Conservation (phyloP, 345 rosid species). For the Lepidium africanum region DNA sequence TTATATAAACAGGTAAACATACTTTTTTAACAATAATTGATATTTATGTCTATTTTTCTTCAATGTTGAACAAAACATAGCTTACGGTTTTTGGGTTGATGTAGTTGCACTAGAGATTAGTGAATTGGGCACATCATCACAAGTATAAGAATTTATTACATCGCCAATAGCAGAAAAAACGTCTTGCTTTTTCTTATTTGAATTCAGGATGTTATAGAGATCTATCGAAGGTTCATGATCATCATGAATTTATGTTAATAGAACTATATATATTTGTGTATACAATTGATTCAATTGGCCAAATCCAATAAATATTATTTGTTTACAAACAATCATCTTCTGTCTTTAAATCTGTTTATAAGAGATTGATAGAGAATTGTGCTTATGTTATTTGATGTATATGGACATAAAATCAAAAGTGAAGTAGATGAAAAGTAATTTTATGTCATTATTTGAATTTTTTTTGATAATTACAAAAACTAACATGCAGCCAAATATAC, state of each 20-base stretch:
- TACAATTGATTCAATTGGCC: not conserved
- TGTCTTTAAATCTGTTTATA: too few relatives aligned
- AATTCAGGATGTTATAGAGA: not conserved
- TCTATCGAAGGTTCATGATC: not conserved
- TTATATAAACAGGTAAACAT: conserved; percentile 70
- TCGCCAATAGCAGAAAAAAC: not conserved
- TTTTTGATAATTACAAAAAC: too few relatives aligned
- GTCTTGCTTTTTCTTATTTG: not conserved
- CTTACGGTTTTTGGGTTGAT: conserved; percentile 1
- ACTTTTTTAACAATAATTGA: too few relatives aligned
- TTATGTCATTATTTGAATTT: too few relatives aligned
- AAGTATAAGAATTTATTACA: not conserved
- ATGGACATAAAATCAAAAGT: too few relatives aligned
- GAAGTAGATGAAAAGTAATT: too few relatives aligned
- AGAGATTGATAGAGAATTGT: too few relatives aligned
- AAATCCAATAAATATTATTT: too few relatives aligned
- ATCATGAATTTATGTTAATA: not conserved
- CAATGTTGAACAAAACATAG: not conserved
- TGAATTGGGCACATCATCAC: conserved; percentile 39
- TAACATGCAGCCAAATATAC: too few relatives aligned
- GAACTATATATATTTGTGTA: not conserved
- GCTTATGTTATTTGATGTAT: too few relatives aligned
- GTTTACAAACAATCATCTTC: too few relatives aligned
- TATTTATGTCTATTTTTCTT: not conserved
- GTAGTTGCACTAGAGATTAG: conserved; percentile 65